A percentile compares a stretch with the other conserved stretches of the same genome.
Evolutionary conservation across 208 protist genomes (phyloP).

Genomic region (Willaertia magna): DNA sequence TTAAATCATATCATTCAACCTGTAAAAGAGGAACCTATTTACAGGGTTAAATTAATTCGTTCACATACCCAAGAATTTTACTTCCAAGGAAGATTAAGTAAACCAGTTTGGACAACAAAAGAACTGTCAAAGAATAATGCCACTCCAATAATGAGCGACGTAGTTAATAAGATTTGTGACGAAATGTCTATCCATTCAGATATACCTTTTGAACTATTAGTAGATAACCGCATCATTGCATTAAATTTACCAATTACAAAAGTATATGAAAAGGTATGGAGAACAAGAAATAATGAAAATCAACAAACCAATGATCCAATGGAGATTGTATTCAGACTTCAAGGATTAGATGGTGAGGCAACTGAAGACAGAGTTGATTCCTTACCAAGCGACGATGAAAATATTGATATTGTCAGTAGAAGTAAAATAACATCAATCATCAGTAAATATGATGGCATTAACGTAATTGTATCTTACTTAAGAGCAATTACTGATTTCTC

Average conservation of each 20-base stretch:
- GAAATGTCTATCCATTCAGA: constrained; percentile 57
- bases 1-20: background rate
- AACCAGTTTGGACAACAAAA: background rate
- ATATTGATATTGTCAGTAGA: constrained; percentile 37
- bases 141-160: constrained; percentile 46
- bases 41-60: background rate
- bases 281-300: background rate
- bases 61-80: background rate
- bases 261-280: constrained; percentile 69
- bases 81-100: background rate
- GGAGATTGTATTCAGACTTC: constrained; percentile 56
- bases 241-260: constrained; percentile 47
- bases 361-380: constrained; percentile 59
- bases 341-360: constrained; percentile 72
- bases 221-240: constrained; percentile 53
- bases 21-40: background rate
- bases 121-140: background rate
- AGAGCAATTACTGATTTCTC: constrained; percentile 23
- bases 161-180: constrained; percentile 60
- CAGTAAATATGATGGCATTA: constrained; percentile 29
- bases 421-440: constrained; percentile 41
- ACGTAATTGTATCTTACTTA: constrained; percentile 25
- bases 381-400: constrained; percentile 27
- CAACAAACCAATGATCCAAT: constrained; percentile 33
- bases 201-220: constrained; percentile 65